Conservation (phyloP, 495 filamentous ascomycete species). For the Thermothielavioides terrestris region DNA sequence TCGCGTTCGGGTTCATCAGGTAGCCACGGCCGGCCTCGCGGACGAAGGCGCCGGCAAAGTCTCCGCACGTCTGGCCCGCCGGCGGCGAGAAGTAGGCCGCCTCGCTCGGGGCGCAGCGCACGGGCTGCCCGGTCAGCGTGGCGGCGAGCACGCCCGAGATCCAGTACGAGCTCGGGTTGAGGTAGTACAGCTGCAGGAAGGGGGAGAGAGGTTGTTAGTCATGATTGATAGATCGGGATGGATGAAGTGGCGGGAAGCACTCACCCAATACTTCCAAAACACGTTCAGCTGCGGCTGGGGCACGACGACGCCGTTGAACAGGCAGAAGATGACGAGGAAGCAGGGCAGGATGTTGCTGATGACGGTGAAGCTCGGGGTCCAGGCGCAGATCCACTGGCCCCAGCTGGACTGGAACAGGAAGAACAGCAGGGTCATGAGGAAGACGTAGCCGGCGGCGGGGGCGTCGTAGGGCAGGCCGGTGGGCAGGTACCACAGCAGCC, state of each 20-base stretch:
- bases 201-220: background rate
- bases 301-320: slow-evolving; percentile 70
- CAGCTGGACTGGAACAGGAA: slow-evolving; percentile 69
- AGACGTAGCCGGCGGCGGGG: slow-evolving; percentile 66
- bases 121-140: slow-evolving; percentile 44
- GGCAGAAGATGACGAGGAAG: slow-evolving; percentile 67
- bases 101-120: slow-evolving; percentile 52
- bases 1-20: slow-evolving; percentile 49
- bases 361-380: slow-evolving; percentile 71
- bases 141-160: slow-evolving; percentile 64
- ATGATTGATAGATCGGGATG: no score
- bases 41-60: slow-evolving; percentile 51
- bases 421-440: slow-evolving; percentile 75
- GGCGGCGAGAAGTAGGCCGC: slow-evolving; percentile 60
- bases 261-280: slow-evolving; percentile 67
- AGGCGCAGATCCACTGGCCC: slow-evolving; percentile 81
- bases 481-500: slow-evolving; percentile 69
- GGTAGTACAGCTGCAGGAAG: slow-evolving; percentile 60
- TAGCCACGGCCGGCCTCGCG: slow-evolving; percentile 44
- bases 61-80: slow-evolving; percentile 49
- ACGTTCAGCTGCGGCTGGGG: slow-evolving; percentile 52
- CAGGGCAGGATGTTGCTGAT: slow-evolving; percentile 67
- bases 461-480: slow-evolving; percentile 59
- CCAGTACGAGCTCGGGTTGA: slow-evolving; percentile 63
- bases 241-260: background rate